phyloP scores from a whole-genome alignment of 495 filamentous ascomycete genomes.

The Hyaloscypha finlandica region DNA sequence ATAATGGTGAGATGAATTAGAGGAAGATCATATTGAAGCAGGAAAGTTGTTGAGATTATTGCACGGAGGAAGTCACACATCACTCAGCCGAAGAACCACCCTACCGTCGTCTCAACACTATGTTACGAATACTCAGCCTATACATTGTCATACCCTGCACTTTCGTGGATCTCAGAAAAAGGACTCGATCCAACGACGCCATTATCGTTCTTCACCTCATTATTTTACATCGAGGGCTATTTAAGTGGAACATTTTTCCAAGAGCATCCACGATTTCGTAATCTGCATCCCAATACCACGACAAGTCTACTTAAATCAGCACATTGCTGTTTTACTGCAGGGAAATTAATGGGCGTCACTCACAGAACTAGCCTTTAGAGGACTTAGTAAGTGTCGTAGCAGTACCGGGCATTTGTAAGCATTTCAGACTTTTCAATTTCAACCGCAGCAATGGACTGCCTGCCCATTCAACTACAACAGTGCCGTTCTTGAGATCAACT shows the following conservation, averaged over 20 bases:
- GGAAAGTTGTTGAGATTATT: no score
- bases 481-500: conserved; percentile 13
- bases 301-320: conserved; percentile 6
- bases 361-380: conserved; percentile 5
- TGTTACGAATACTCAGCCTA: no score
- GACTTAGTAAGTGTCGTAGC: not conserved
- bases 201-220: not conserved
- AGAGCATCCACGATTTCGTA: conserved; percentile 1
- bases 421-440: conserved; percentile 15
- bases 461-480: conserved; percentile 11
- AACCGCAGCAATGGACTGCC: conserved; percentile 11
- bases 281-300: not conserved
- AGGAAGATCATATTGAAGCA: no score
- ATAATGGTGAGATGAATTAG: no score
- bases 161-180: no score
- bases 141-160: no score
- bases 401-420: conserved; percentile 11
- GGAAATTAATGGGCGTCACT: conserved; percentile 5
- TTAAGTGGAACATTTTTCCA: not conserved
- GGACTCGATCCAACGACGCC: no score
- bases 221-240: not conserved
- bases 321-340: conserved; percentile 11
- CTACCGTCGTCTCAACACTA: no score
- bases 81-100: no score
- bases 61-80: no score